Evolutionary conservation across 2,329 filamentous ascomycete genomes (phyloP), one percentile per base, ranked within the genome.

Genomic region (Ambrosiella cleistominuta): DNA sequence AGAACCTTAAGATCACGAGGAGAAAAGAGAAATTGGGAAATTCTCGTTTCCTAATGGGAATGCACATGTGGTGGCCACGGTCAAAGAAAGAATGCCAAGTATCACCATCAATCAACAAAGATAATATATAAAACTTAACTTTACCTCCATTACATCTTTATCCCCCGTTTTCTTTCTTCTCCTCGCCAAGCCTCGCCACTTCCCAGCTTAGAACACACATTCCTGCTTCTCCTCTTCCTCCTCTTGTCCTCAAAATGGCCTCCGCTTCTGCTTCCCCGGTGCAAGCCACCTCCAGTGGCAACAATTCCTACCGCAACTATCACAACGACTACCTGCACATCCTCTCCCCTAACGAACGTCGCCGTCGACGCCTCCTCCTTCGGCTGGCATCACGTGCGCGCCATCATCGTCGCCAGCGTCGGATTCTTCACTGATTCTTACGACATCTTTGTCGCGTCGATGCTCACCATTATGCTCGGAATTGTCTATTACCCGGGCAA

Each of bases 341-440:
- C 64, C 73, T 78, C 61, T 85, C 91, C 67, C 80, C 85, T 61
- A 88, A 88, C 63, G 86, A 91, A 75, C 82, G 86, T 58, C 78
- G 87, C 63, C 70, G 84, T 91, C 64, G 86, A 91, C 72, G 84
- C 84, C 71, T 86, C 85, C 8, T 82, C 82, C 2, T 90, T 91
- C 61, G 84, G 86, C 66, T 91, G 86, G 86, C 88, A 89, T 67
- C 87, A 93, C 66, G 79, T 90, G 60, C 79, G 86, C 45, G 84
- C 86, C 60, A 79, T 86, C 57, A 71, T 86, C 7, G 86, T 91
- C 27, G 86, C 86, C 37, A 87, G 88, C 65, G 84, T 91, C 62
- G 88, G 87, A 64, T 93, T 94, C 79, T 93, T 93, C 71, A 91
- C 87, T 13, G 88, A 91, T 67, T 85, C 85, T 2, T 91, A 90